Evolutionary conservation across 2,329 filamentous ascomycete genomes (phyloP).

Genomic region (Alternaria metachromatica): DNA sequence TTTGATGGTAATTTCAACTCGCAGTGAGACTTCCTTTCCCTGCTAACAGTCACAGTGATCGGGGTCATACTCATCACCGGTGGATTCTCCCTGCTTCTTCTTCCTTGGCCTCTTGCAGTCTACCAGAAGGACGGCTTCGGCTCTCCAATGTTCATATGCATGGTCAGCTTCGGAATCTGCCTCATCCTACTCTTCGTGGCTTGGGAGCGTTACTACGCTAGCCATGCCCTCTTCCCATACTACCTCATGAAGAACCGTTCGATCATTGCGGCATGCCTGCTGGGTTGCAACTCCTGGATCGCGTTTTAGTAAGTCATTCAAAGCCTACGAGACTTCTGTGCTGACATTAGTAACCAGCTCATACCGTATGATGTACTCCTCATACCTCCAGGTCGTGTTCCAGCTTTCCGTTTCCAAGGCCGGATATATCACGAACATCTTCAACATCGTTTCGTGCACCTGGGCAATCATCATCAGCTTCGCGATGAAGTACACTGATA

Average conservation of each 20-base stretch:
- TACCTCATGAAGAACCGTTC: conserved; percentile 56
- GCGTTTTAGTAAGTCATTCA: conserved; percentile 27
- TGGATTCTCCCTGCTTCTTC: conserved; percentile 68
- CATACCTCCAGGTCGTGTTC: conserved; percentile 49
- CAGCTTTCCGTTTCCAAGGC: conserved; percentile 22
- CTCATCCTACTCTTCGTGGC: conserved; percentile 43
- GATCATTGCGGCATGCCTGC: conserved; percentile 58
- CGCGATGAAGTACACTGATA: conserved; percentile 27
- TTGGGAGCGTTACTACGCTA: conserved; percentile 49
- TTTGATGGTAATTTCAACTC: conserved; percentile 57
- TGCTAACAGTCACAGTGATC: conserved; percentile 44
- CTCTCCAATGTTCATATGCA: conserved; percentile 45
- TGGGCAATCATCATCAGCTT: conserved; percentile 26
- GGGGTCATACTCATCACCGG: conserved; percentile 67
- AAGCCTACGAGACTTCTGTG: background rate
- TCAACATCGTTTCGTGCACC: conserved; percentile 28
- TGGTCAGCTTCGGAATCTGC: conserved; percentile 45
- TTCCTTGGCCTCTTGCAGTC: conserved; percentile 66
- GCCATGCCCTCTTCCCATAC: conserved; percentile 52
- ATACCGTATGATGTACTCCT: conserved; percentile 42
- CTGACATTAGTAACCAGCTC: conserved; percentile 19
- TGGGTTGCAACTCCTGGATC: conserved; percentile 28
- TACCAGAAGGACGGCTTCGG: conserved; percentile 37
- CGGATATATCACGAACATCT: conserved; percentile 30
- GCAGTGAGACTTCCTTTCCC: background rate